These are phyloP conservation scores for Cyamopsis tetragonoloba DNA, from an alignment of 306 rosid species.

Conservation along the genomic window DNA sequence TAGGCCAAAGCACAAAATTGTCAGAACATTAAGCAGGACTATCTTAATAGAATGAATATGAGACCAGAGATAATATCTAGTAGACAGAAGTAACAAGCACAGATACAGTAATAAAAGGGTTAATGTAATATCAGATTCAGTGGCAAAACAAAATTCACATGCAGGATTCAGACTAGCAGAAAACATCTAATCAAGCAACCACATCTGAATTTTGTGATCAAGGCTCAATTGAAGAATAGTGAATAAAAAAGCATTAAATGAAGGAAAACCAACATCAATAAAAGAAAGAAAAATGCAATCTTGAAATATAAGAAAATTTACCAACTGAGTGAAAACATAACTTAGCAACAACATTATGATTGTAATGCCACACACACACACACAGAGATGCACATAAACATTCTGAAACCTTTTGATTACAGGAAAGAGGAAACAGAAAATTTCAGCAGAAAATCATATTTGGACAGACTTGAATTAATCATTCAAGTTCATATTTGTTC, in stretches of 20 bases:
- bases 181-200: not conserved
- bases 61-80: not conserved
- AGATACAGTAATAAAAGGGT: not conserved
- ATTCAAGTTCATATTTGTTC: not conserved
- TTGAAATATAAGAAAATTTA: not conserved
- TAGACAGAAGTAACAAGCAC: not conserved
- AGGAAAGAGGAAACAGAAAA: not conserved
- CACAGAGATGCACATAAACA: not conserved
- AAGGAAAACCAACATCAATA: not conserved
- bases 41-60: not conserved
- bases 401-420: not conserved
- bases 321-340: not conserved
- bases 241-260: too few relatives aligned
- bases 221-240: not conserved
- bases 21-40: not conserved
- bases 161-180: not conserved
- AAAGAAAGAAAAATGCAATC: not conserved
- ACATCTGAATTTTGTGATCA: not conserved
- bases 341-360: not conserved
- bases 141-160: too few relatives aligned
- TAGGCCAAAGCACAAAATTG: not conserved
- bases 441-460: not conserved
- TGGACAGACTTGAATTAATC: not conserved
- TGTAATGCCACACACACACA: not conserved
- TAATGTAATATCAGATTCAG: not conserved